Percentiles rank a stretch among this genome's conserved stretches.
Conservation (phyloP, 305 asterid species). For the Solanum hybrid region DNA sequence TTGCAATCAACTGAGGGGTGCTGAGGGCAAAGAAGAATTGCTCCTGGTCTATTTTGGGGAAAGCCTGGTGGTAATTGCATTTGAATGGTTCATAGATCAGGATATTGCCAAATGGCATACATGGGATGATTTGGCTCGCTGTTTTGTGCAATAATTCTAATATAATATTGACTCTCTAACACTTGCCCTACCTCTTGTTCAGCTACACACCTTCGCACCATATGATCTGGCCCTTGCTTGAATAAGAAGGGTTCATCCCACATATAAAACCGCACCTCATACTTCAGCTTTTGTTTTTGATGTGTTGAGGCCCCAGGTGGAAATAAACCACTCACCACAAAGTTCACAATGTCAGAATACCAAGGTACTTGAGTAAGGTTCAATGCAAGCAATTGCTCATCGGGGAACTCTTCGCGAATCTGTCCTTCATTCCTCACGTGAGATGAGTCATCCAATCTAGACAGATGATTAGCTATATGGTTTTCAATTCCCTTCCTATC, state of each 20-base stretch:
- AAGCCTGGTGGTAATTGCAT: no score
- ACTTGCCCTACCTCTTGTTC: no score
- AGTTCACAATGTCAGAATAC: not conserved
- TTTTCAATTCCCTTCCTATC: not conserved
- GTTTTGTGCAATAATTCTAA: no score
- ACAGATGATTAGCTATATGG: not conserved
- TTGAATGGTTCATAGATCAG: no score
- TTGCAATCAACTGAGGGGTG: no score
- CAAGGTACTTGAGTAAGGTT: not conserved
- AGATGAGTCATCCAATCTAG: not conserved
- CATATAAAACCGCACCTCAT: not conserved
- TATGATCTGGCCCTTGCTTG: no score
- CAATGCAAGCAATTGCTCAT: not conserved
- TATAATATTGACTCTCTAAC: no score
- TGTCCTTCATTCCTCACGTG: not conserved
- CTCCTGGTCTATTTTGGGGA: no score
- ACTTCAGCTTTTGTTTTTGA: not conserved
- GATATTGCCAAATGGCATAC: no score
- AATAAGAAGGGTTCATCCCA: not conserved
- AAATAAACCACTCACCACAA: not conserved
- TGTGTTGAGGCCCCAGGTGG: not conserved
- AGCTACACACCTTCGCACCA: no score
- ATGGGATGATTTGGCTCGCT: no score
- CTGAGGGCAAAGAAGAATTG: no score
- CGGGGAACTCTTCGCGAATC: not conserved